These are phyloP conservation scores for Echeveria elegans DNA, from an alignment of 164 flowering plant genomes.

Conservation along the genomic window DNA sequence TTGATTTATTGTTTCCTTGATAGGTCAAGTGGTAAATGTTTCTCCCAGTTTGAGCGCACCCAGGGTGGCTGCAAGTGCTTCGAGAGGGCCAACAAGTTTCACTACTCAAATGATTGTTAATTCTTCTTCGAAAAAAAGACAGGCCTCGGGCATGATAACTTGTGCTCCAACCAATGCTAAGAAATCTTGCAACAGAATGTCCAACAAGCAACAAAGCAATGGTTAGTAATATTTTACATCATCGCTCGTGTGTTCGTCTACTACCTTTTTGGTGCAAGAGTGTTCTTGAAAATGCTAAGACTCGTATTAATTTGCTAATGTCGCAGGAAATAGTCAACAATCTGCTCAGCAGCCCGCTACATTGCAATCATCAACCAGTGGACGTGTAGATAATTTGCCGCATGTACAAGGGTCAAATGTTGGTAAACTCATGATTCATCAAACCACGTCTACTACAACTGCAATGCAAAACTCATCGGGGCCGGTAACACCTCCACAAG, in stretches of 20 bases:
- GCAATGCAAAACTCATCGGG: slow-evolving; percentile 28
- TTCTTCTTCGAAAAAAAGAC: slow-evolving; percentile 36
- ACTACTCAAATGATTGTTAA: slow-evolving; percentile 20
- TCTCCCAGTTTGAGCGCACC: slow-evolving; percentile 11
- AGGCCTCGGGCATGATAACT: slow-evolving; percentile 18
- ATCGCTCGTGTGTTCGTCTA: background rate
- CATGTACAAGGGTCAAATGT: slow-evolving; percentile 32
- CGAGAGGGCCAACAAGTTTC: slow-evolving; percentile 15
- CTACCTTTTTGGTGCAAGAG: background rate
- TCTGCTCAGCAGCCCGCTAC: background rate
- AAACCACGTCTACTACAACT: slow-evolving; percentile 21
- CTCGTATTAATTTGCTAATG: background rate
- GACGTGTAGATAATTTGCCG: slow-evolving; percentile 10
- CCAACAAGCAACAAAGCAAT: slow-evolving; percentile 13
- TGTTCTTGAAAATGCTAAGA: background rate
- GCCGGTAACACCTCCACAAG: slow-evolving; percentile 67
- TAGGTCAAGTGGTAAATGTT: slow-evolving; percentile 27
- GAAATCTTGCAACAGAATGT: slow-evolving; percentile 25
- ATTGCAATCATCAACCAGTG: slow-evolving; percentile 7
- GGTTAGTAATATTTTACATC: no score
- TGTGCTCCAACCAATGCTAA: slow-evolving; percentile 29
- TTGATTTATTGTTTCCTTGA: background rate
- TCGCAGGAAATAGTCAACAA: background rate
- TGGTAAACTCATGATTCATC: slow-evolving; percentile 48
- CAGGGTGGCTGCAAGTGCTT: slow-evolving; percentile 20